Evolutionary conservation across 2,329 filamentous ascomycete genomes (phyloP).

Genomic region (Aspergillus cejpii): DNA sequence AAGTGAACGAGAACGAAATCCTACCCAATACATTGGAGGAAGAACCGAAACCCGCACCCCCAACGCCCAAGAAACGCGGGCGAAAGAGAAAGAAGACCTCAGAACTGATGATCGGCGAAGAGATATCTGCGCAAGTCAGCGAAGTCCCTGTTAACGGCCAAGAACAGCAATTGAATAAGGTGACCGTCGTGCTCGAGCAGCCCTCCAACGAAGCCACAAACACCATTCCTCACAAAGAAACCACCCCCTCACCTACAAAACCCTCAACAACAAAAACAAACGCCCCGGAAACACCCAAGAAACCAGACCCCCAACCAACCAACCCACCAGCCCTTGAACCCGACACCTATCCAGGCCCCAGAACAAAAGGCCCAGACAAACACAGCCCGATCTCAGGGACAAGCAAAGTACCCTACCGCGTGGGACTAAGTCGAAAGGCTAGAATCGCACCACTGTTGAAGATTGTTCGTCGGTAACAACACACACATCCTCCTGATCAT

Average conservation of each 20-base stretch:
- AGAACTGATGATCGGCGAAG: conserved; percentile 18
- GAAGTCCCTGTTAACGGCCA: background rate
- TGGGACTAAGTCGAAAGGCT: conserved; percentile 46
- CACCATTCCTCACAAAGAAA: background rate
- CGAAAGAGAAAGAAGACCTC: conserved; percentile 37
- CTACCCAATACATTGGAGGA: background rate
- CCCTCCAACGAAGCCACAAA: background rate
- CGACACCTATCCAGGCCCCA: background rate
- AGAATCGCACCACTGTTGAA: conserved; percentile 46
- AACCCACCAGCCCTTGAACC: conserved; percentile 4
- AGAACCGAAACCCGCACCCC: background rate
- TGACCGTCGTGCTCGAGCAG: background rate
- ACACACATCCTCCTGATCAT: background rate
- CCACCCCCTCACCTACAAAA: background rate
- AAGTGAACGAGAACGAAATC: background rate
- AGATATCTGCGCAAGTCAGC: conserved; percentile 7
- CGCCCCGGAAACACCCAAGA: conserved; percentile 12
- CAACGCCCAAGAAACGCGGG: conserved; percentile 39
- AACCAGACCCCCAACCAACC: conserved; percentile 4
- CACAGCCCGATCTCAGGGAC: conserved; percentile 39
- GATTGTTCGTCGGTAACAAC: conserved; percentile 36
- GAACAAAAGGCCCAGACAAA: conserved; percentile 21
- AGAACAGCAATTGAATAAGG: background rate
- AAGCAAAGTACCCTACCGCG: conserved; percentile 39
- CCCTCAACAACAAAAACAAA: background rate